phyloP scores from a whole-genome alignment of 768 basidiomycete species.

The Tubosaeta sp. region DNA sequence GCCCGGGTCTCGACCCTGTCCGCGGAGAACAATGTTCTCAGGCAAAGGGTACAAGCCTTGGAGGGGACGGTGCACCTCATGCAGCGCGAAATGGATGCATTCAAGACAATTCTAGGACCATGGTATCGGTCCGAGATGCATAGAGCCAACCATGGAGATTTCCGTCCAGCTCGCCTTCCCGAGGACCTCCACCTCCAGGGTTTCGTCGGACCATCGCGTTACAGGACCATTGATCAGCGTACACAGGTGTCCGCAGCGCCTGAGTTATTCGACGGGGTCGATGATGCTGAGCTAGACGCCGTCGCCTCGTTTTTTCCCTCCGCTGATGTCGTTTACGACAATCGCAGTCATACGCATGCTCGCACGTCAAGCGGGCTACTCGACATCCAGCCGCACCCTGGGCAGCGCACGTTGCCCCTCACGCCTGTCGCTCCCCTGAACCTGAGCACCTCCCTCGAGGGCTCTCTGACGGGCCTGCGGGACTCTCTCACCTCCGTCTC shows the following conservation, averaged over 20 bases:
- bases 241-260: slow-evolving; percentile 6
- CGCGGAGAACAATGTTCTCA: slow-evolving; percentile 64
- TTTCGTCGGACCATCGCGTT: slow-evolving; percentile 16
- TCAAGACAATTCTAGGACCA: slow-evolving; percentile 60
- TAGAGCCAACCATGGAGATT: slow-evolving; percentile 15
- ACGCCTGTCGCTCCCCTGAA: slow-evolving; percentile 56
- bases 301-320: slow-evolving; percentile 22
- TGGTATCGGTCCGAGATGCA: slow-evolving; percentile 47
- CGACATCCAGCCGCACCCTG: slow-evolving; percentile 20
- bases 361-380: slow-evolving; percentile 15
- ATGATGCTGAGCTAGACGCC: slow-evolving; percentile 23
- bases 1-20: slow-evolving; percentile 40
- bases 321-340: slow-evolving; percentile 27
- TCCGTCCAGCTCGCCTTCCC: slow-evolving; percentile 6
- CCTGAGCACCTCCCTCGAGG: slow-evolving; percentile 57
- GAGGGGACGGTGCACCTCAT: slow-evolving; percentile 51
- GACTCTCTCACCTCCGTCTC: slow-evolving; percentile 58
- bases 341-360: slow-evolving; percentile 10
- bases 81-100: slow-evolving; percentile 52
- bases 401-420: slow-evolving; percentile 27
- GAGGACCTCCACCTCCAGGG: slow-evolving; percentile 10
- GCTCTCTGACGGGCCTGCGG: slow-evolving; percentile 53
- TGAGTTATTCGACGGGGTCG: slow-evolving; percentile 17
- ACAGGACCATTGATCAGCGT: slow-evolving; percentile 13
- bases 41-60: slow-evolving; percentile 52